A percentile compares a stretch with the other conserved stretches of the same genome.
Conservation (phyloP, 176 grass and related monocot genomes). For the Eremochloa ophiuroides region DNA sequence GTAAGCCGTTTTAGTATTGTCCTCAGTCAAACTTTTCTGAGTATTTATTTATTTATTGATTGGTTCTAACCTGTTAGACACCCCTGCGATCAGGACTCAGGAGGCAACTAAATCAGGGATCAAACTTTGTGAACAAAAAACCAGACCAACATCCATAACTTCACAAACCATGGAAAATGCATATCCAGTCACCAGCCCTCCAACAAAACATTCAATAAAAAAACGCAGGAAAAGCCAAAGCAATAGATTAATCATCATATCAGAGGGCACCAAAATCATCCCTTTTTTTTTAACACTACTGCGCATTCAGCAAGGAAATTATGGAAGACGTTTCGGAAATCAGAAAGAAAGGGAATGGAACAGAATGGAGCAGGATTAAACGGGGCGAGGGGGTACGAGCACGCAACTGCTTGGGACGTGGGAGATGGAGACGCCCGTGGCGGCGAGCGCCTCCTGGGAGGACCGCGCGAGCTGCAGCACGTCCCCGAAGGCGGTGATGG, state of each 20-base stretch:
- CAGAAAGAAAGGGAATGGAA: neutral
- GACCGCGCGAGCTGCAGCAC: slow-evolving; percentile 49
- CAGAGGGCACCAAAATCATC: neutral
- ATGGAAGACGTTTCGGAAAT: neutral
- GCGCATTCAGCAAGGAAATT: neutral
- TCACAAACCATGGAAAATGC: neutral
- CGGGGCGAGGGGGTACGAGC: neutral
- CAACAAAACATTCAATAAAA: slow-evolving; percentile 2
- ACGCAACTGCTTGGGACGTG: slow-evolving; percentile 75
- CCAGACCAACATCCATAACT: neutral
- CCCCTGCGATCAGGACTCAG: neutral
- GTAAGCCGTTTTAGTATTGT: neutral
- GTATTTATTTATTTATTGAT: neutral
- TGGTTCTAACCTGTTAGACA: neutral
- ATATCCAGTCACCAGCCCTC: neutral
- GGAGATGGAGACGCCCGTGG: slow-evolving; percentile 73
- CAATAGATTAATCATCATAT: neutral
- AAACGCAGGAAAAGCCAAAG: neutral
- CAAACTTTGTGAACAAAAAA: neutral
- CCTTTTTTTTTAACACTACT: neutral
- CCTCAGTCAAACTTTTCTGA: neutral
- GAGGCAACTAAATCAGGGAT: neutral
- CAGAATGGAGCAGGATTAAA: neutral
- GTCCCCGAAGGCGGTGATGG: slow-evolving; percentile 87
- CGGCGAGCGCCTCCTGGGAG: slow-evolving; percentile 64